Conservation (phyloP, 352 stramenopile genomes). For the Globisporangium alternatum region DNA sequence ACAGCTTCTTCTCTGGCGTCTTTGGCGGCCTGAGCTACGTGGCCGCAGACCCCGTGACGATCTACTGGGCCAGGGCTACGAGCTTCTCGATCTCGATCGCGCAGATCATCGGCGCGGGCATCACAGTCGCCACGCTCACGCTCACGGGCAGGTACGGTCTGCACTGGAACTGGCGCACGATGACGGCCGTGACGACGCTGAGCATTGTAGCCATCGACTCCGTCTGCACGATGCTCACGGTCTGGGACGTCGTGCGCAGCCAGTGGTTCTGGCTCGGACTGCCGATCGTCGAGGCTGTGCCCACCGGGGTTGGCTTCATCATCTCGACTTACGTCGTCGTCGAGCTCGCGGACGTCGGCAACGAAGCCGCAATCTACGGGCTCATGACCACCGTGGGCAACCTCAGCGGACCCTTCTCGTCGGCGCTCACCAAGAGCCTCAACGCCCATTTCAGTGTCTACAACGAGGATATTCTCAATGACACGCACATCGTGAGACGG, state of each 20-base stretch:
- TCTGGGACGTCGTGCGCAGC: neutral
- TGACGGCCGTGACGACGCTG: neutral
- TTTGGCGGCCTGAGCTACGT: conserved; percentile 1
- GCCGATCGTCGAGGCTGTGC: neutral
- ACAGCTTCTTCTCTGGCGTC: neutral
- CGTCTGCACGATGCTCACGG: conserved; percentile 1
- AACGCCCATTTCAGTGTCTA: neutral
- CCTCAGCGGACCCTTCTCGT: neutral
- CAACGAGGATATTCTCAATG: neutral
- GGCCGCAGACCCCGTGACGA: too few relatives aligned
- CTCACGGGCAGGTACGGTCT: neutral
- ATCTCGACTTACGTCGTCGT: neutral
- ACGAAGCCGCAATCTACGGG: neutral
- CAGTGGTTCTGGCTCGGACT: neutral
- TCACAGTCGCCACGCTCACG: neutral
- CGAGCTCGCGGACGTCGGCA: neutral
- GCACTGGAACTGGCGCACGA: neutral
- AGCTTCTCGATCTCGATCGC: conserved; percentile 32
- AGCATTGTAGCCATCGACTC: neutral
- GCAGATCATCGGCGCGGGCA: neutral
- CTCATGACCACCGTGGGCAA: neutral
- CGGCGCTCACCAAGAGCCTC: neutral
- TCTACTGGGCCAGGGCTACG: conserved; percentile 16
- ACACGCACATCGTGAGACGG: neutral
- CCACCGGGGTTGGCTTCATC: neutral